Base-by-base conservation (phyloP, 495 filamentous ascomycete species). In the Tuber magnatum region DNA sequence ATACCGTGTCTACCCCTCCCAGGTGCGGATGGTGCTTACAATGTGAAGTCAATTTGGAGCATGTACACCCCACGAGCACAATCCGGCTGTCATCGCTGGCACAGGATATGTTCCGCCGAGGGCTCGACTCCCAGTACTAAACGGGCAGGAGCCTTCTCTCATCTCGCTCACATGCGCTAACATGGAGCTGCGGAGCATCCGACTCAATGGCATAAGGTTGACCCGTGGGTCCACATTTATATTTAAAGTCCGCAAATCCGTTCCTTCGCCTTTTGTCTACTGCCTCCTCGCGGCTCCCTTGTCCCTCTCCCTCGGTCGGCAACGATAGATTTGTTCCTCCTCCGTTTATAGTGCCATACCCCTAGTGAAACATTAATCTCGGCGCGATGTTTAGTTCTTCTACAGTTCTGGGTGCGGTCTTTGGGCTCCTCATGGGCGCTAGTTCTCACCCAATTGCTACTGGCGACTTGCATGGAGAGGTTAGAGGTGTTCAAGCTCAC, bases 401-500 rank as follows among this genome's bases (percentile, higher is more conserved):
- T 35, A 42, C 48, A 44, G 9, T 70, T 44, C 38, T 71, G 42
- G 70, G 40, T 14, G 32, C 18, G 48, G 77, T 70, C 61, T 44
- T 79, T 14, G 69, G 70, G 48, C 56, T 79, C 61, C 38, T 56
- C 39, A 61, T 79, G 44, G n/a, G 72, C 6, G 77, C 70, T 32
- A 46, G 46, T 70, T 70, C 77, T 35, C 43, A 42, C 22, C 77
- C 77, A 41, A 68, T 48, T 42, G 46, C 48, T 28, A 75, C 70
- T 18, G 73, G 41, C 10, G 56, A 65, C 56, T 65, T 65, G 56
- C 5, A 32, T 16, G 68, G 73, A 14, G 41, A 72, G 32, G 71
- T 35, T 22, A 61, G 73, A 32, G 73, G 65, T 40, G 76, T 81
- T 41, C 80, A 81, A 24, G 80, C 79, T 3, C 80, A 81, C 44